Conservation (phyloP, 305 asterid genomes). For the Solanum hybrid region DNA sequence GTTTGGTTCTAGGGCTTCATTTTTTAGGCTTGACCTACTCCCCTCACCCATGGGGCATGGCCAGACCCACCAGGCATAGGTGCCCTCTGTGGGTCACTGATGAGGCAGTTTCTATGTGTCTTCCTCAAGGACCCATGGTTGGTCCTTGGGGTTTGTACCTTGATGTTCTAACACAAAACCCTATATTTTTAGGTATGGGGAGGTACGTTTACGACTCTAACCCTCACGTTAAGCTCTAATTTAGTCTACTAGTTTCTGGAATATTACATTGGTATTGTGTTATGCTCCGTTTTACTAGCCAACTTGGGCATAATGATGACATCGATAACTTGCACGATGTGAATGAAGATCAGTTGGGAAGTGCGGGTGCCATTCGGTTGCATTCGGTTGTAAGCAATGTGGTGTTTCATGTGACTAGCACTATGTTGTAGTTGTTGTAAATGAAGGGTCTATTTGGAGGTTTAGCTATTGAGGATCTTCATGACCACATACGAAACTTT, state of each 20-base stretch:
- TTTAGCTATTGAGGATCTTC: too few relatives aligned
- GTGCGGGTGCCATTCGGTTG: too few relatives aligned
- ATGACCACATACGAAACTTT: too few relatives aligned
- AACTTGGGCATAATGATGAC: too few relatives aligned
- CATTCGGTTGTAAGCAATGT: neutral
- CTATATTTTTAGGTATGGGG: neutral
- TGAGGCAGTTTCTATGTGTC: neutral
- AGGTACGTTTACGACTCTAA: too few relatives aligned
- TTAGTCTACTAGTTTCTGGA: too few relatives aligned
- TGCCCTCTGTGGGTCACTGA: neutral
- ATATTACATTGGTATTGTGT: too few relatives aligned
- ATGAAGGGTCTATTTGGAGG: neutral
- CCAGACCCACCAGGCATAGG: neutral
- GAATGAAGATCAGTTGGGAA: too few relatives aligned
- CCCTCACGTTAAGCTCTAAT: too few relatives aligned
- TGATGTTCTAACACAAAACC: neutral
- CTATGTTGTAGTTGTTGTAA: neutral
- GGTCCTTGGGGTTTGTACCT: neutral
- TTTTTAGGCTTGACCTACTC: neutral
- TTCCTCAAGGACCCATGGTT: neutral
- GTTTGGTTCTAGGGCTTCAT: neutral
- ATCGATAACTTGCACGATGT: too few relatives aligned
- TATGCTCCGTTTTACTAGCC: too few relatives aligned
- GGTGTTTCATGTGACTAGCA: neutral
- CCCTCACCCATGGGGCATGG: too few relatives aligned